These are phyloP conservation scores for Leucosporidium scottii DNA, from an alignment of 768 basidiomycete genomes.

Conservation along the genomic window DNA sequence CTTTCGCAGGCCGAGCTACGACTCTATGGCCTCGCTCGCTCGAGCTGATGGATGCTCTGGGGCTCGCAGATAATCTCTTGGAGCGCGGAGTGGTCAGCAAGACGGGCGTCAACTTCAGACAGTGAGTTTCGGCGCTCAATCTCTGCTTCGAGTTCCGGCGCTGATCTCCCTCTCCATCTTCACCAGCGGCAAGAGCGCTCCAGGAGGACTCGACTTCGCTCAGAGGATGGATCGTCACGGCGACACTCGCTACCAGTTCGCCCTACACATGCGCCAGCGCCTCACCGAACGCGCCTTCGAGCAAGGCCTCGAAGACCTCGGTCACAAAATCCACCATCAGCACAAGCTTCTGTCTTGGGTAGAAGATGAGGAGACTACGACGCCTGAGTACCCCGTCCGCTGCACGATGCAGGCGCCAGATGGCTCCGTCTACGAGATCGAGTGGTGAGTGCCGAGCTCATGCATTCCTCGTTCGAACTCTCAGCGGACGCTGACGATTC, in stretches of 20 bases:
- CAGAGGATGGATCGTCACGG: neutral
- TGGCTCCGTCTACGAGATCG: conserved; percentile 10
- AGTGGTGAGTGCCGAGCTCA: conserved; percentile 10
- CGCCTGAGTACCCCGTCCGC: conserved; percentile 14
- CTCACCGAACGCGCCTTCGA: conserved; percentile 27
- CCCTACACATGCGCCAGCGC: conserved; percentile 31
- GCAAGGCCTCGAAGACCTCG: conserved; percentile 7
- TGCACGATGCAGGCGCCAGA: conserved; percentile 5
- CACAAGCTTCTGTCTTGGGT: conserved; percentile 3
- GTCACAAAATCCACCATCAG: neutral
- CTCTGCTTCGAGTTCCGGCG: neutral
- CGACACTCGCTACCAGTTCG: conserved; percentile 1
- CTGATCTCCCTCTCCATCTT: neutral
- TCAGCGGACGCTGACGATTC: neutral
- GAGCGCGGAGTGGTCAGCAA: conserved; percentile 16
- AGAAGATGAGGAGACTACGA: conserved; percentile 2
- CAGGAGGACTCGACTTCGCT: neutral
- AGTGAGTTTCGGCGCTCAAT: conserved; percentile 1
- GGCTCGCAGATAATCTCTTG: conserved; percentile 15
- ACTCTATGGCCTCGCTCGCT: conserved; percentile 28
- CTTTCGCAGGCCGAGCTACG: conserved; percentile 5
- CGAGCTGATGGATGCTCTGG: conserved; percentile 26
- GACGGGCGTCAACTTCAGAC: conserved; percentile 20
- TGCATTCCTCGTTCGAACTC: neutral
- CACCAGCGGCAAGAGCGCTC: neutral